Base-by-base conservation (phyloP, 805 yeast genomes). In the Lipomyces yamanashiensis region DNA sequence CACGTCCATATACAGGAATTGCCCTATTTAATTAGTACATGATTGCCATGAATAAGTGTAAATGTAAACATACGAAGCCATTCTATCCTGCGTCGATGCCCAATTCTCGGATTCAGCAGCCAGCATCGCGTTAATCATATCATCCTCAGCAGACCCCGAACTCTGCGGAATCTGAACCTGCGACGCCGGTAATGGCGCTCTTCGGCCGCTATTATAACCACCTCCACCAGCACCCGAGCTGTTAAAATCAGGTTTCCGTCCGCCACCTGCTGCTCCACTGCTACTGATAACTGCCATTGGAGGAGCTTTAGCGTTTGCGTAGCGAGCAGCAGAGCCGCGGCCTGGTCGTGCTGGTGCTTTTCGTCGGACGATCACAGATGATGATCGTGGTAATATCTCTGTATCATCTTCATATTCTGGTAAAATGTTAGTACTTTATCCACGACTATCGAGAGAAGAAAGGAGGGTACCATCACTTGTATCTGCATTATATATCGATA, bases 91-190 rank as follows among this genome's bases (percentile, higher is more conserved):
- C 0, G 97, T 90, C 71, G 89, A 90, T 60, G 88, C 88, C 99
- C 99, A 95, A 67, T 90, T 96, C 70, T 88, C 92, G 63, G 89
- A 90, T 76, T 96, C 98, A 59, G 89, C 92, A 43, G 89, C 92
- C 76, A 95, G 91, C 97, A 95, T 92, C 71, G 87, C 85, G 62
- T 87, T 86, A 73, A 95, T 90, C 77, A 88, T 83, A 69, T 92
- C 98, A 67, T 90, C 97, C 76, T 95, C 99, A 1, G 66, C 51
- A 10, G 56, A 33, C 28, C 57, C 57, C 8, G 49, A 13, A 12
- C 57, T 48, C n/a, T 17, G n/a, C 7, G 39, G 15, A 1, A 39
- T 8, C 13, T 15, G 57, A 33, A 23, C 40, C 15, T 17, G n/a
- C 19, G 21, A 37, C 23, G 15, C 12, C 21, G 57, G 34, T 5